phyloP scores from a whole-genome alignment of 2,329 filamentous ascomycete species.

The Curvularia spicifera region DNA sequence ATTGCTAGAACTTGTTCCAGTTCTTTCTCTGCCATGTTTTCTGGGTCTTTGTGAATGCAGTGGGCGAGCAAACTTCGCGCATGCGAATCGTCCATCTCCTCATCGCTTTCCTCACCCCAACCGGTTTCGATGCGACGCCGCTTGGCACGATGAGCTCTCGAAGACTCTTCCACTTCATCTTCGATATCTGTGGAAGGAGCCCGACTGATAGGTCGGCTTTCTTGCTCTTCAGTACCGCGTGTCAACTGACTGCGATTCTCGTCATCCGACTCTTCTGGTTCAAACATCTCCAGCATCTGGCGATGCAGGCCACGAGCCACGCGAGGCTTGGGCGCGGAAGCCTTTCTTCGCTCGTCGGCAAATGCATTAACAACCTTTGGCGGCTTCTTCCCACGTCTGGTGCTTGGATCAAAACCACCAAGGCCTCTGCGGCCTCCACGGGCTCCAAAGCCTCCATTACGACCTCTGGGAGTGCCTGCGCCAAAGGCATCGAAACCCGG shows the following conservation, averaged over 20 bases:
- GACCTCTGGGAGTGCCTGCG: constrained; percentile 66
- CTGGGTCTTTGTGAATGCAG: constrained; percentile 66
- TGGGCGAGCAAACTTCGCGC: constrained; percentile 57
- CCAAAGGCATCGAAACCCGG: constrained; percentile 67
- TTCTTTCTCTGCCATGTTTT: constrained; percentile 70
- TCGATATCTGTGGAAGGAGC: constrained; percentile 60
- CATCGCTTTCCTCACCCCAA: constrained; percentile 57
- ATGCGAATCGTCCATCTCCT: constrained; percentile 57
- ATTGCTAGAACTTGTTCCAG: constrained; percentile 63
- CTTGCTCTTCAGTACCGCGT: constrained; percentile 83
- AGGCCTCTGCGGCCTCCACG: constrained; percentile 51
- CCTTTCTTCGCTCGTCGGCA: constrained; percentile 65
- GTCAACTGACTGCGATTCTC: constrained; percentile 72
- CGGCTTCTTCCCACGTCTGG: constrained; percentile 49
- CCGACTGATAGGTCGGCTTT: constrained; percentile 80
- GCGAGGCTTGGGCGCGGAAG: constrained; percentile 61
- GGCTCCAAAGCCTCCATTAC: constrained; percentile 50
- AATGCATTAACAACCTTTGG: constrained; percentile 55
- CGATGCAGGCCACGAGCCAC: constrained; percentile 80
- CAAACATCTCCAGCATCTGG: constrained; percentile 73
- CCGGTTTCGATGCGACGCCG: constrained; percentile 54
- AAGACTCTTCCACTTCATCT: constrained; percentile 58
- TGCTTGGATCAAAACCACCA: constrained; percentile 54
- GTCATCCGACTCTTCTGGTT: constrained; percentile 83
- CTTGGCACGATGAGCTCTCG: constrained; percentile 53